These are phyloP conservation scores for Acacia crassicarpa DNA, from an alignment of 306 rosid genomes.

Conservation along the genomic window DNA sequence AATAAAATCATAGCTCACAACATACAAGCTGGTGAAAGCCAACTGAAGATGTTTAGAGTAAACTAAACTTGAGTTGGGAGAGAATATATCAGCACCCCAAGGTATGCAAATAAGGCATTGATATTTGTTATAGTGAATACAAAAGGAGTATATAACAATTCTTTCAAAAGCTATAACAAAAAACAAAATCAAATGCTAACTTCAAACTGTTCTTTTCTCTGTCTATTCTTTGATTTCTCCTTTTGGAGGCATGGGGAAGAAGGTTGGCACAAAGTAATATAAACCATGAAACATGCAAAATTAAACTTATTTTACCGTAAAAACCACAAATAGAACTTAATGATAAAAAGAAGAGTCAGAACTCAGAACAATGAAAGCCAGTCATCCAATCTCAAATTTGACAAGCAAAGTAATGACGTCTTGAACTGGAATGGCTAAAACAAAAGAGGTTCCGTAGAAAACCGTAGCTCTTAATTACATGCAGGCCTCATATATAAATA, in stretches of 20 bases:
- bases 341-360: not conserved
- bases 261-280: not conserved
- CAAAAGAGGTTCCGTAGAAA: conserved; percentile 14
- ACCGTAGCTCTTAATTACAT: conserved; percentile 5
- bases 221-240: not conserved
- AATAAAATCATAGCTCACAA: conserved; percentile 22
- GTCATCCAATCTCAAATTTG: conserved; percentile 19
- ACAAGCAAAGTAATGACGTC: conserved; percentile 15
- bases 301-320: conserved; percentile 6
- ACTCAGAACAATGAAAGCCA: conserved; percentile 2
- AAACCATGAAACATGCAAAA: conserved; percentile 18
- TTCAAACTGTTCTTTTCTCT: not conserved
- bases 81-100: conserved; percentile 16
- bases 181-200: conserved; percentile 16
- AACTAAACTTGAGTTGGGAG: conserved; percentile 13
- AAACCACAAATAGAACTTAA: conserved; percentile 11
- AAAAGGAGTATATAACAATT: conserved; percentile 5
- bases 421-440: conserved; percentile 18
- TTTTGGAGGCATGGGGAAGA: not conserved
- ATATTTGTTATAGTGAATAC: not conserved
- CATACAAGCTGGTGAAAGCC: conserved; percentile 11
- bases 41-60: conserved; percentile 24
- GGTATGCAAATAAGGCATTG: conserved; percentile 23
- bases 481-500: conserved; percentile 1
- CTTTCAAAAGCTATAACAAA: conserved; percentile 1